Conservation (phyloP, 2,329 filamentous ascomycete species). For the Calonectria crousiana region DNA sequence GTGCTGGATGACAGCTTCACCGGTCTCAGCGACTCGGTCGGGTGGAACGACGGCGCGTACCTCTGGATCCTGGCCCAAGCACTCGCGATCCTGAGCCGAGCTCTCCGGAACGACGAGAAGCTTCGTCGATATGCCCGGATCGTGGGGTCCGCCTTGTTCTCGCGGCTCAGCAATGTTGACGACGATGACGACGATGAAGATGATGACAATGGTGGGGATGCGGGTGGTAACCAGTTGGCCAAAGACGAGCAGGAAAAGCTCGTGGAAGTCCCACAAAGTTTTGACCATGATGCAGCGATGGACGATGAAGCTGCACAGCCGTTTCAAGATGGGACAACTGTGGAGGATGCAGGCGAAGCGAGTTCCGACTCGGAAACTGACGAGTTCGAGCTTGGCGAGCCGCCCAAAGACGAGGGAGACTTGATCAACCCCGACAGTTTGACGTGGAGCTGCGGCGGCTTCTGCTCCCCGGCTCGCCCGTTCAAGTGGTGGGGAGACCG, state of each 20-base stretch:
- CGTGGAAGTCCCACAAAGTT: not conserved
- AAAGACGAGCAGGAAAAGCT: not conserved
- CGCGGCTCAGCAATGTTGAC: slow-evolving; percentile 22
- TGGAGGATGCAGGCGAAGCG: not conserved
- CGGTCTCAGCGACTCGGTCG: slow-evolving; percentile 35
- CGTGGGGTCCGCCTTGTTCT: slow-evolving; percentile 42
- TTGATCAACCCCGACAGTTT: not conserved
- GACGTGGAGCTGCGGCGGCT: slow-evolving; percentile 15
- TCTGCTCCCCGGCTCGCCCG: slow-evolving; percentile 9
- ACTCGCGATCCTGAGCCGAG: slow-evolving; percentile 31
- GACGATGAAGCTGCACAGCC: not conserved
- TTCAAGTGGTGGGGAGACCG: slow-evolving; percentile 32
- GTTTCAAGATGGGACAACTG: not conserved
- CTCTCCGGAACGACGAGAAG: slow-evolving; percentile 21
- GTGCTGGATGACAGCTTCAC: slow-evolving; percentile 36
- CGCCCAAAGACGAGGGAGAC: slow-evolving; percentile 31
- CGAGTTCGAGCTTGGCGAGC: not conserved
- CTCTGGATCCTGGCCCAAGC: slow-evolving; percentile 33
- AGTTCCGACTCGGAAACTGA: not conserved
- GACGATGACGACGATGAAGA: not conserved
- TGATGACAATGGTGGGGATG: not conserved
- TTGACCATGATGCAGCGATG: not conserved
- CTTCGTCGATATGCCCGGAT: slow-evolving; percentile 36
- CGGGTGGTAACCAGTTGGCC: not conserved
- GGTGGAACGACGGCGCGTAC: slow-evolving; percentile 40